Evolutionary conservation across 2,329 filamentous ascomycete species (phyloP), one percentile per base, ranked within the genome.

Genomic region (Fusarium equiseti): DNA sequence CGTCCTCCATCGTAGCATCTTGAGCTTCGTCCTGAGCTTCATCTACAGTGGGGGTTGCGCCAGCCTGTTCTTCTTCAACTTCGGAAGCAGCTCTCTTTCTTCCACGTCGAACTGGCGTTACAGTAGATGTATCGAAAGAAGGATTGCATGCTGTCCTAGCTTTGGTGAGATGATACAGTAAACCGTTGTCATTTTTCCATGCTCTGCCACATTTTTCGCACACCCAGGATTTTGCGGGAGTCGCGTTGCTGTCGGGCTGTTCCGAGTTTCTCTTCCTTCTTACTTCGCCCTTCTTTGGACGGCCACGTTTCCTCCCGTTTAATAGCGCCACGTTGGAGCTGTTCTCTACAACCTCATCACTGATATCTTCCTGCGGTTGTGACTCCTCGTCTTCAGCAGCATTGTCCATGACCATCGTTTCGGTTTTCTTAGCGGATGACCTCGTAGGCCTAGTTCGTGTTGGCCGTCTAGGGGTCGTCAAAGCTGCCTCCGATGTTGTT

Each of bases 161-260:
- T 71, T 88, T 89, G 35, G 84, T 84, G 16, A 85, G 77, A 66
- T 90, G 88, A 72, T 90, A 90, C 53, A 88, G 87, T 18, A 89
- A 79, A 0, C 88, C 88, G 48, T 87, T 80, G 35, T 86, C 81
- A 54, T 89, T 89, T 75, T 88, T 89, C 87, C 87, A 90, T 13
- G 77, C 79, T 5, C 82, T 83, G 12, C 83, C 83, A 63, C 88
- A 90, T 45, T 83, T 86, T 12, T 86, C 82, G 66, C 88, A 90
- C 22, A 77, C 79, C 72, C 79, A 88, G 3, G 78, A 70, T 29
- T 79, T 78, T 18, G 68, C 60, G 35, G 48, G 61, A n/a, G 73
- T 51, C 8, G 55, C 67, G 55, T 42, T 71, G 68, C 63, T 68
- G 9, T 53, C 40, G 22, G 56, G 49, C 26, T 49, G 61, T 13